These are phyloP conservation scores for Xylaria scruposa DNA, from an alignment of 495 filamentous ascomycete species.

Conservation along the genomic window DNA sequence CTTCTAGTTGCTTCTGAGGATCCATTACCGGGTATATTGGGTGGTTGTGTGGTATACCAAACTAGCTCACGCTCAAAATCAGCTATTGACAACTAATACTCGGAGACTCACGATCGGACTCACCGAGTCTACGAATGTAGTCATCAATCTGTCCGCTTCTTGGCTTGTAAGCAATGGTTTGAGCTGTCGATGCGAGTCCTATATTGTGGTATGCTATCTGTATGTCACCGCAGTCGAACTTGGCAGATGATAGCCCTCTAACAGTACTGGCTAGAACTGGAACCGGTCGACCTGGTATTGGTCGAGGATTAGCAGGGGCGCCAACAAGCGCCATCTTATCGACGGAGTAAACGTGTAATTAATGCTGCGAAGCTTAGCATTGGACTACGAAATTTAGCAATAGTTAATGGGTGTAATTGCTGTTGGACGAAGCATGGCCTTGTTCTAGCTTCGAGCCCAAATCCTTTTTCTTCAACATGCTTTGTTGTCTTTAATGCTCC, in stretches of 20 bases:
- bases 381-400: neutral
- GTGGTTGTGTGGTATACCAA: slow-evolving; percentile 3
- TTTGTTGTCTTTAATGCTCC: neutral
- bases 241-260: neutral
- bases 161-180: neutral
- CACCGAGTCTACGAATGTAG: slow-evolving; percentile 2
- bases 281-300: neutral
- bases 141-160: neutral
- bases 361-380: neutral
- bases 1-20: neutral
- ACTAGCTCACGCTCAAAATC: neutral
- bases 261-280: neutral
- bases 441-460: neutral
- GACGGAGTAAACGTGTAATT: neutral
- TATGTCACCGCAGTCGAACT: neutral
- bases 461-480: neutral
- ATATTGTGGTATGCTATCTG: slow-evolving; percentile 2
- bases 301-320: neutral
- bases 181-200: neutral
- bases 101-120: neutral
- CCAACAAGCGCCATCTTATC: neutral
- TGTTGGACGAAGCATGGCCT: neutral
- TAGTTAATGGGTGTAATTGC: neutral
- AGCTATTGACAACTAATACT: neutral
- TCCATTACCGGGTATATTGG: neutral